Base-by-base conservation (phyloP, 768 basidiomycete genomes). In the Lyophyllum semitale region DNA sequence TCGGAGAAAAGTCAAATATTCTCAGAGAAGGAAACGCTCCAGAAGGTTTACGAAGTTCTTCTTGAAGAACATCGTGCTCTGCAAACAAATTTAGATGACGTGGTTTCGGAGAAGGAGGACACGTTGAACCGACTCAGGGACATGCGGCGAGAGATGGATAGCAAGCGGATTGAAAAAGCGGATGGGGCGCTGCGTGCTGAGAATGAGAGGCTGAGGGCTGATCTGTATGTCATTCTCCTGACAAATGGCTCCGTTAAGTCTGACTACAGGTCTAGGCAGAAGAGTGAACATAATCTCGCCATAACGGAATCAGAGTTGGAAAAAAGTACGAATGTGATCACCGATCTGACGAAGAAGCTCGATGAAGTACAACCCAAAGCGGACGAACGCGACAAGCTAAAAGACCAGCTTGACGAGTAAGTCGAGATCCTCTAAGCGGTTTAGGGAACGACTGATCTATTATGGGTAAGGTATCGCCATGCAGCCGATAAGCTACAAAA, bases 401-500 rank as follows among this genome's bases (percentile, higher is more conserved):
- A 95, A 67, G 97, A 98, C 66, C 87, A 95, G 72, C 79, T 98
- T 3, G 97, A 99, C 66, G 97, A 98, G 93, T 95, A 69, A 60
- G 87, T 73, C 11, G 23, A 17, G n/a, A n/a, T n/a, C 26, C 15
- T 18, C 7, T 7, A 22, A 18, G 11, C 5, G 13, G 26, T 18
- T 23, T 23, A 5, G 4, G n/a, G 18, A 27, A 17, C 18, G 12
- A 13, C 15, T 43, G 4, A 32, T 8, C 23, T 33, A 17, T 51
- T 26, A 12, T 26, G 25, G 35, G 4, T 13, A 55, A 96, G 94
- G 66, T 93, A 93, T 65, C 88, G 89, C 5, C 95, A 98, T 73
- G 89, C 93, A 5, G 90, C 92, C 3, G 97, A 98, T 64, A 91
- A 87, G 60, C 76, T 95, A 38, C 88, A 91, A 63, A 98, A 98